Conservation (phyloP, 768 basidiomycete genomes). For the Suillus ampliporus region DNA sequence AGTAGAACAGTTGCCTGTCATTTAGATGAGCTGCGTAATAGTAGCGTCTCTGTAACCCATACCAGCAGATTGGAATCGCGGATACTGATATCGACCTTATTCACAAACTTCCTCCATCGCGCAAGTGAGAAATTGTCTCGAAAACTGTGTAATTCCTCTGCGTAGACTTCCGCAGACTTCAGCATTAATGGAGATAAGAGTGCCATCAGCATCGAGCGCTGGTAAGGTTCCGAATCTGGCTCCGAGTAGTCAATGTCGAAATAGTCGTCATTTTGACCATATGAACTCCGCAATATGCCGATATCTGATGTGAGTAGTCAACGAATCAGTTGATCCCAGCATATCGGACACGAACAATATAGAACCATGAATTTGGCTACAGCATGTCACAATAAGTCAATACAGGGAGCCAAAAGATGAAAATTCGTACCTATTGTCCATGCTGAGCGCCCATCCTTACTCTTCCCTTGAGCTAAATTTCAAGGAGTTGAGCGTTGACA, state of each 20-base stretch:
- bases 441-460: conserved; percentile 20
- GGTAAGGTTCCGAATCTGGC: conserved; percentile 20
- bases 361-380: conserved; percentile 37
- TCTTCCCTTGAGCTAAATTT: not conserved
- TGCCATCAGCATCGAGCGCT: conserved; percentile 24
- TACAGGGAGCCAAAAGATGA: not conserved
- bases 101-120: conserved; percentile 36
- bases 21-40: not conserved
- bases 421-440: conserved; percentile 32
- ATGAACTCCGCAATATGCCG: conserved; percentile 33
- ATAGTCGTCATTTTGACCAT: conserved; percentile 37
- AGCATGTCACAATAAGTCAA: not conserved
- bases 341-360: conserved; percentile 27
- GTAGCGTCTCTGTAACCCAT: not conserved
- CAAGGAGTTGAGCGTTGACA: not conserved
- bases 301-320: conserved; percentile 23
- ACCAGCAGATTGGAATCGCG: conserved; percentile 38
- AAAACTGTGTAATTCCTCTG: conserved; percentile 33
- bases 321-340: not conserved
- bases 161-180: conserved; percentile 33
- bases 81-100: conserved; percentile 37
- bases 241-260: conserved; percentile 35
- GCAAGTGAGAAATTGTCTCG: conserved; percentile 31
- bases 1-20: conserved; percentile 35
- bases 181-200: conserved; percentile 30